Conservation (phyloP, 768 basidiomycete genomes). For the Kwoniella heveanensis region DNA sequence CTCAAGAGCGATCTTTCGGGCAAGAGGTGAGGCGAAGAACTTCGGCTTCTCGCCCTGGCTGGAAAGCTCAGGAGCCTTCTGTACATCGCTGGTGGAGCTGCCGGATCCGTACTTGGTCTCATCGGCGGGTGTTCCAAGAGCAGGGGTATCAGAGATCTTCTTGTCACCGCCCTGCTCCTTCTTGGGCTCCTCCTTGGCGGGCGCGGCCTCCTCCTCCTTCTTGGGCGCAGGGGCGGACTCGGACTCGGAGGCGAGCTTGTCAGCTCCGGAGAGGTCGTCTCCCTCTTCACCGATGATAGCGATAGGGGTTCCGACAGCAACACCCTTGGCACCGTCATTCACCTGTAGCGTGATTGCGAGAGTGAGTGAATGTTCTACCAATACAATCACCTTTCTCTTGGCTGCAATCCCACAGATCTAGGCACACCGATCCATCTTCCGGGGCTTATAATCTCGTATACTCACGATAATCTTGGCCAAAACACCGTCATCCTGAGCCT, state of each 20-base stretch:
- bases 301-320: constrained; percentile 83
- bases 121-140: constrained; percentile 61
- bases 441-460: constrained; percentile 16
- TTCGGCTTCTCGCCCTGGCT: constrained; percentile 50
- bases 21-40: constrained; percentile 89
- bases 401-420: background rate
- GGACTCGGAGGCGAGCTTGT: constrained; percentile 69
- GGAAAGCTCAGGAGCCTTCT: constrained; percentile 43
- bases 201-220: constrained; percentile 58
- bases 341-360: constrained; percentile 60
- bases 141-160: constrained; percentile 27
- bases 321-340: constrained; percentile 79
- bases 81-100: constrained; percentile 34
- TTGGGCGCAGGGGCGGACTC: constrained; percentile 55
- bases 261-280: constrained; percentile 84
- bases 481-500: constrained; percentile 96
- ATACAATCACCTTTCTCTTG: too few relatives aligned
- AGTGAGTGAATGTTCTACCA: background rate
- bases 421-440: background rate
- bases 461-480: constrained; percentile 94
- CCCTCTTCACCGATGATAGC: constrained; percentile 93
- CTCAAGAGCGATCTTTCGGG: constrained; percentile 95
- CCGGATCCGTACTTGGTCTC: constrained; percentile 60
- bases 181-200: constrained; percentile 56
- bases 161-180: constrained; percentile 61